Percentiles rank a stretch among this genome's conserved stretches.
These are phyloP conservation scores for Senna siamea DNA, from an alignment of 306 rosid genomes.

Conservation along the genomic window DNA sequence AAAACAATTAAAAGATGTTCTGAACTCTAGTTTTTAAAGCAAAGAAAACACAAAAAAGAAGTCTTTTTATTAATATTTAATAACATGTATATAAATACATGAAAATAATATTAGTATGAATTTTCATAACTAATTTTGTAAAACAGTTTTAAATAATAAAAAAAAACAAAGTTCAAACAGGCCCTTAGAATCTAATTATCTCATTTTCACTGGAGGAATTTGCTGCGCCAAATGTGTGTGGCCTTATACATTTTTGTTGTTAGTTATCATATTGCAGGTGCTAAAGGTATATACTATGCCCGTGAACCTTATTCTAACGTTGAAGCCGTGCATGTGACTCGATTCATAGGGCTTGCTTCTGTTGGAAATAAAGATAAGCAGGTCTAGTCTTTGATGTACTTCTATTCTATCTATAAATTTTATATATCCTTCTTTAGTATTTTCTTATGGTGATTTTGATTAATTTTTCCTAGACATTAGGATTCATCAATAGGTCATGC, in stretches of 20 bases:
- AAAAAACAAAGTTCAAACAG: too few relatives aligned
- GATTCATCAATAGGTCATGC: conserved; percentile 20
- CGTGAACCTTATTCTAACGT: conserved; percentile 92
- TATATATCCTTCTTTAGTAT: background rate
- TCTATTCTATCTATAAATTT: conserved; percentile 1
- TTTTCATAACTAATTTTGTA: too few relatives aligned
- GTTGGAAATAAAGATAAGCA: conserved; percentile 96
- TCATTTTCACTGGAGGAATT: conserved; percentile 26
- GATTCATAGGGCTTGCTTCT: conserved; percentile 91
- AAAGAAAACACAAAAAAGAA: too few relatives aligned
- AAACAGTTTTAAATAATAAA: too few relatives aligned
- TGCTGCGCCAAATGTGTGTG: conserved; percentile 19
- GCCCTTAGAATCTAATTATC: conserved; percentile 14
- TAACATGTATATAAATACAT: too few relatives aligned
- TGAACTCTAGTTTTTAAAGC: too few relatives aligned
- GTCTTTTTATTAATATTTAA: too few relatives aligned
- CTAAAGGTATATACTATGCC: conserved; percentile 75
- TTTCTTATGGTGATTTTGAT: conserved; percentile 20
- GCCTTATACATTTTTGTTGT: conserved; percentile 31
- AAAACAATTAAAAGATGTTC: too few relatives aligned
- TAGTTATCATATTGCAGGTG: conserved; percentile 94
- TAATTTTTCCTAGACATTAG: background rate
- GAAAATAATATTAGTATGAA: too few relatives aligned
- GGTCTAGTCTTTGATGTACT: conserved; percentile 50
- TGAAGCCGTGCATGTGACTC: conserved; percentile 90